phyloP scores from a whole-genome alignment of 352 stramenopile species.

The Phytophthora citricola region DNA sequence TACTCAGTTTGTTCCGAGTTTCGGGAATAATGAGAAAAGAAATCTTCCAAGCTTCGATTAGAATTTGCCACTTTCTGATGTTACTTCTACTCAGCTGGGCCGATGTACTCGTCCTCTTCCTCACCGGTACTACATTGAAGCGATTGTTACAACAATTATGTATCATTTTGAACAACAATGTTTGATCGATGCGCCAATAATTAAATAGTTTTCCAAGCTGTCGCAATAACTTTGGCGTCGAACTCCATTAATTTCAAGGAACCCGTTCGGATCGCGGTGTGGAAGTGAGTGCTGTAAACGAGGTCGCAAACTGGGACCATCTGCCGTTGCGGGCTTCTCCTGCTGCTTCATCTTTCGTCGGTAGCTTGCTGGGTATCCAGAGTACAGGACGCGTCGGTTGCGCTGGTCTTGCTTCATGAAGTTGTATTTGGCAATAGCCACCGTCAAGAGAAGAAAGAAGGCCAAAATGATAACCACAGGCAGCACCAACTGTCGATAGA shows the following conservation, averaged over 20 bases:
- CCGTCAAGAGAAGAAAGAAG: slow-evolving; percentile 35
- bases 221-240: too few species aligned
- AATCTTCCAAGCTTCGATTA: too few species aligned
- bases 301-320: slow-evolving; percentile 4
- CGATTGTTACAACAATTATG: too few species aligned
- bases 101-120: too few species aligned
- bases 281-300: slow-evolving; percentile 3
- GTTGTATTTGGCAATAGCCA: slow-evolving; percentile 33
- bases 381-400: slow-evolving; percentile 40
- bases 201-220: background rate
- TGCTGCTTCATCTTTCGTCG: slow-evolving; percentile 22
- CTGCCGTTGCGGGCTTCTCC: background rate
- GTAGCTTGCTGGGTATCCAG: slow-evolving; percentile 39
- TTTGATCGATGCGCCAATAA: background rate
- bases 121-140: too few species aligned
- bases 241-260: slow-evolving; percentile 10
- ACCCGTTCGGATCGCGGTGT: slow-evolving; percentile 9
- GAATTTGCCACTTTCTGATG: too few species aligned
- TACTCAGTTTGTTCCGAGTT: too few species aligned
- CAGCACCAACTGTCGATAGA: slow-evolving; percentile 38
- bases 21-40: too few species aligned
- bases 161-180: too few species aligned
- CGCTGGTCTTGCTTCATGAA: slow-evolving; percentile 21
- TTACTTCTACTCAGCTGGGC: too few species aligned
- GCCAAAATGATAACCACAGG: slow-evolving; percentile 35